phyloP scores from a whole-genome alignment of 148 eudicot species.

The Salicornia ramosissima region DNA sequence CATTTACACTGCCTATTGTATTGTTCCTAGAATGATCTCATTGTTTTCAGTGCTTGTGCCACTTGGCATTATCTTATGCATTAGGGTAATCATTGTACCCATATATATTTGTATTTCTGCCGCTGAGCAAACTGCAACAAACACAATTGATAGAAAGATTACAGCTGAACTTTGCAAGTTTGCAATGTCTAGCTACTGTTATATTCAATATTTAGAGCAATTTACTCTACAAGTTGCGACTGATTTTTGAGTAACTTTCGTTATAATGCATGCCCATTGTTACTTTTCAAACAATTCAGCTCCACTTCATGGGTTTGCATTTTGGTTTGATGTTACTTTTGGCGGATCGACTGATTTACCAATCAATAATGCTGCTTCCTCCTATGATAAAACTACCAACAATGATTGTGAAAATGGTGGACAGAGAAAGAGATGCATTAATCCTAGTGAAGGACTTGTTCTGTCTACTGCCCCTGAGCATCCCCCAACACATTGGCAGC shows the following conservation, averaged over 20 bases:
- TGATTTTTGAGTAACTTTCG: too few species aligned
- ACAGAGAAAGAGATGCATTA: constrained; percentile 59
- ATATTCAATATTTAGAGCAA: too few species aligned
- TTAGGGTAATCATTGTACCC: too few species aligned
- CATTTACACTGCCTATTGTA: too few species aligned
- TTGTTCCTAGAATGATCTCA: too few species aligned
- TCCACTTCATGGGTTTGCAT: constrained; percentile 94
- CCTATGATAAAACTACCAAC: constrained; percentile 25
- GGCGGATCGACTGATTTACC: constrained; percentile 37
- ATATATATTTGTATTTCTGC: too few species aligned
- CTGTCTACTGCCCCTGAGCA: constrained; percentile 97
- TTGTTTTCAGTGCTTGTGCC: too few species aligned
- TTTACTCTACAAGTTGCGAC: too few species aligned
- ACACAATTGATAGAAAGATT: too few species aligned
- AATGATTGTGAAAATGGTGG: constrained; percentile 32
- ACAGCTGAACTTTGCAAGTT: too few species aligned
- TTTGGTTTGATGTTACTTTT: constrained; percentile 98
- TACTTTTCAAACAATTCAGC: constrained; percentile 40
- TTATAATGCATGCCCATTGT: not conserved
- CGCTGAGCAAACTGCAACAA: constrained; percentile 5
- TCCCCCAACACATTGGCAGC: constrained; percentile 98
- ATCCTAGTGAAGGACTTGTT: constrained; percentile 68
- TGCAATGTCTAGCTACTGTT: too few species aligned
- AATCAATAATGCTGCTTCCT: constrained; percentile 31
- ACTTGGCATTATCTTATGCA: too few species aligned